Percentiles rank a stretch among this genome's conserved stretches.
Conservation (phyloP, 805 yeast species). For the Kodamaea kaohsiungensis region DNA sequence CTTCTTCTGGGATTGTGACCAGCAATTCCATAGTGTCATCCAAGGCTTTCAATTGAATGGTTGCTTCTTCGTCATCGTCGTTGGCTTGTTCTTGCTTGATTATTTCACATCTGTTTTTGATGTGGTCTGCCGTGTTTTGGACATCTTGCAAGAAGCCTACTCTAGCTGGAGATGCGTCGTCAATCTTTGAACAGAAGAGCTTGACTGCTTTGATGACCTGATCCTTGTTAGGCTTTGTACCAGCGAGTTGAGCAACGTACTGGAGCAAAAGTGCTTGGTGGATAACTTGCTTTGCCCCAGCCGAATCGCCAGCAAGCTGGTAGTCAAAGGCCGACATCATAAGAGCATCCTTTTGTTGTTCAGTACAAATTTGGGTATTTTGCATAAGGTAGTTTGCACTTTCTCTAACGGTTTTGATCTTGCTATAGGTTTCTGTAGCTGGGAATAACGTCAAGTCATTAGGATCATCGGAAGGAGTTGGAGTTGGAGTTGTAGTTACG, state of each 20-base stretch:
- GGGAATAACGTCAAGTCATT: constrained; percentile 26
- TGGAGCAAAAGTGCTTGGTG: constrained; percentile 80
- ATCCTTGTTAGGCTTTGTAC: constrained; percentile 31
- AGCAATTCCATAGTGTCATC: constrained; percentile 79
- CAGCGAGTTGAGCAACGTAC: constrained; percentile 55
- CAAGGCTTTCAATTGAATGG: constrained; percentile 83
- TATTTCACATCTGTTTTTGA: constrained; percentile 70
- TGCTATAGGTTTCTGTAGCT: constrained; percentile 66
- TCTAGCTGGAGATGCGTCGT: constrained; percentile 57
- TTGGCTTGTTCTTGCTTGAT: constrained; percentile 51
- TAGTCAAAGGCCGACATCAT: constrained; percentile 90
- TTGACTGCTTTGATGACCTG: constrained; percentile 48
- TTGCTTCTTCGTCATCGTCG: constrained; percentile 59
- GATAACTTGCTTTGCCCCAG: constrained; percentile 62
- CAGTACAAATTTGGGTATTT: constrained; percentile 71
- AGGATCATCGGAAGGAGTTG: constrained; percentile 7
- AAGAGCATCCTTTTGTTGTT: constrained; percentile 87
- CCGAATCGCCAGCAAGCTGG: constrained; percentile 62
- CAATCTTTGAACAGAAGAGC: constrained; percentile 67
- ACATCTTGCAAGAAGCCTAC: constrained; percentile 74
- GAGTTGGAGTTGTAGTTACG: too few species aligned
- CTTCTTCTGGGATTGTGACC: constrained; percentile 64
- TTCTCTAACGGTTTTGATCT: constrained; percentile 48
- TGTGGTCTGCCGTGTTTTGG: constrained; percentile 71
- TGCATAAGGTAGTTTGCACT: constrained; percentile 53